A percentile compares a stretch with the other conserved stretches of the same genome.
These are phyloP conservation scores for Penstemon barbatus DNA, from an alignment of 257 asterid species.

Conservation along the genomic window DNA sequence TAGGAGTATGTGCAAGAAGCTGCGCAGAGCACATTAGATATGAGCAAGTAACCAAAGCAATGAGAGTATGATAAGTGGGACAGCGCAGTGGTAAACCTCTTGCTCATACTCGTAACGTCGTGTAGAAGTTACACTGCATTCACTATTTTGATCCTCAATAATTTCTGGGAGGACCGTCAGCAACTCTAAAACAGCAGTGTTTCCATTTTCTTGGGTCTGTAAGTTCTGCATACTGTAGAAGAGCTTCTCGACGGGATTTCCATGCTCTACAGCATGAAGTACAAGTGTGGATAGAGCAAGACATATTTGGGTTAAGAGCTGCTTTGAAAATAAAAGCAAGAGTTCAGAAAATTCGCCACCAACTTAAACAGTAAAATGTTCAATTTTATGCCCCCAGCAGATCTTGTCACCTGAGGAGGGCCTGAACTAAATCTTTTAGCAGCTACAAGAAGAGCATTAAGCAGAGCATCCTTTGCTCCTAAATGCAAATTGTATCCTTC, in stretches of 20 bases:
- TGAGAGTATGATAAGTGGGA: constrained; percentile 12
- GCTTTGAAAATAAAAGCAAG: constrained; percentile 31
- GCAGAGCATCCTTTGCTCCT: constrained; percentile 74
- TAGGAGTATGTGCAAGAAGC: constrained; percentile 82
- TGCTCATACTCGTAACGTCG: constrained; percentile 64
- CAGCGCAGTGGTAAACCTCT: constrained; percentile 56
- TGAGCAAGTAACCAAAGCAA: constrained; percentile 37
- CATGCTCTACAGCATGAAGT: constrained; percentile 76
- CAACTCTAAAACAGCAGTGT: constrained; percentile 69
- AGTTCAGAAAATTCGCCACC: constrained; percentile 31
- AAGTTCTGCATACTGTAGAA: constrained; percentile 74
- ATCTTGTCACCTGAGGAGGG: constrained; percentile 72
- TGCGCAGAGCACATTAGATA: constrained; percentile 40
- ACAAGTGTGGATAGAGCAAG: constrained; percentile 81
- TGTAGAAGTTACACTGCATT: constrained; percentile 48
- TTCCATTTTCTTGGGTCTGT: constrained; percentile 66
- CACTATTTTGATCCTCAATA: constrained; percentile 67
- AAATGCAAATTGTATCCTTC: constrained; percentile 63
- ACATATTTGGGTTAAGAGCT: constrained; percentile 93
- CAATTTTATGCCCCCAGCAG: constrained; percentile 1
- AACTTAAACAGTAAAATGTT: neutral
- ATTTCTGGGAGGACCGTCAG: constrained; percentile 89
- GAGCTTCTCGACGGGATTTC: constrained; percentile 71
- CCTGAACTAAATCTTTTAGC: constrained; percentile 80
- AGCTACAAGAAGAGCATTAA: constrained; percentile 76